Percentiles rank a stretch among this genome's conserved stretches.
phyloP scores from a whole-genome alignment of 2,329 filamentous ascomycete species.

The Tolypocladium ophioglossoides region DNA sequence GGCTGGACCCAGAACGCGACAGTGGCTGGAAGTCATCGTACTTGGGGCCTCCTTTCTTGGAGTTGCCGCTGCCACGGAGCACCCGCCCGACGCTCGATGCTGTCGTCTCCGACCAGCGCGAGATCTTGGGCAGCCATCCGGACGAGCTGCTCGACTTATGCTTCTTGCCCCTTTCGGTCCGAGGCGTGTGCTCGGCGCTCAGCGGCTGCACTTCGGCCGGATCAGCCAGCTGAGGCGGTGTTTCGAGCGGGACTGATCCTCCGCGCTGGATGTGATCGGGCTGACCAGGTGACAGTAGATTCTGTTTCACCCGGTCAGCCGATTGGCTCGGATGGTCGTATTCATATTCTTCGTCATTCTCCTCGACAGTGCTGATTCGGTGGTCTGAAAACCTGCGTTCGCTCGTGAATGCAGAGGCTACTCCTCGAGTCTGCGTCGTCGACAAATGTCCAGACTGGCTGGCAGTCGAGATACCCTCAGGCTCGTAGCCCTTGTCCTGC shows the following conservation, averaged over 20 bases:
- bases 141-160: conserved; percentile 80
- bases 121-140: conserved; percentile 79
- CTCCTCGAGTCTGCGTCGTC: conserved; percentile 40
- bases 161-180: conserved; percentile 67
- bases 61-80: conserved; percentile 55
- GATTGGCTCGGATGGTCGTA: conserved; percentile 40
- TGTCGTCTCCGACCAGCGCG: conserved; percentile 94
- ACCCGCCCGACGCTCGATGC: conserved; percentile 75
- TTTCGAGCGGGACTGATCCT: conserved; percentile 43
- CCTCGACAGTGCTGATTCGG: conserved; percentile 81
- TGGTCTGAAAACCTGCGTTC: conserved; percentile 58
- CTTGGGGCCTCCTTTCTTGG: conserved; percentile 42
- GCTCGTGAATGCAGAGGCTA: conserved; percentile 26
- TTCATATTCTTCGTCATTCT: conserved; percentile 64
- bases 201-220: conserved; percentile 28
- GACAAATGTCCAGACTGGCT: conserved; percentile 68
- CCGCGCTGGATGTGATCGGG: conserved; percentile 29
- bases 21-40: conserved; percentile 45
- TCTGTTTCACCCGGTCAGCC: conserved; percentile 27
- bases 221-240: conserved; percentile 43
- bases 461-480: conserved; percentile 64
- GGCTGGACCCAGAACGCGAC: conserved; percentile 72
- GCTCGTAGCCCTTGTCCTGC: conserved; percentile 68
- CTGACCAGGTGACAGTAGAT: conserved; percentile 53
- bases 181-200: conserved; percentile 72